phyloP scores from a whole-genome alignment of 2,329 filamentous ascomycete genomes.

The Didymella pomorum region DNA sequence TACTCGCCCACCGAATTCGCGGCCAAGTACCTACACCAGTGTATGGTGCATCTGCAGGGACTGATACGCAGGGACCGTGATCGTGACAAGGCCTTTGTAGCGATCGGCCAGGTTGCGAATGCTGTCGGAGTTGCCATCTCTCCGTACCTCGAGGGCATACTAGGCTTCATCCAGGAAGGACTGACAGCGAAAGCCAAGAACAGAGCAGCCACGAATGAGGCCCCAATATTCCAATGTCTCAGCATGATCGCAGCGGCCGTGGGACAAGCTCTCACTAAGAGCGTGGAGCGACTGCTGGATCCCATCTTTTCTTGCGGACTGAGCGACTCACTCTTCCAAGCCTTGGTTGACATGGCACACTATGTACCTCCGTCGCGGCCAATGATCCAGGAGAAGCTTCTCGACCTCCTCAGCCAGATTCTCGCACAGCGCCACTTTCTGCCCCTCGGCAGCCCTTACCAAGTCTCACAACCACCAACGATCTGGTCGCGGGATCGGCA shows the following conservation, averaged over 20 bases:
- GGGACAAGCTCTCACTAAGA: conserved; percentile 95
- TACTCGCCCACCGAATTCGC: conserved; percentile 94
- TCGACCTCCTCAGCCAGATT: conserved; percentile 94
- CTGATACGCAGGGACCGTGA: conserved; percentile 90
- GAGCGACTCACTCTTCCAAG: conserved; percentile 91
- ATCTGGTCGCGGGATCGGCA: conserved; percentile 88
- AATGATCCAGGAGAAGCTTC: conserved; percentile 89
- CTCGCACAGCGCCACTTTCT: conserved; percentile 92
- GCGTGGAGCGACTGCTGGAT: conserved; percentile 94
- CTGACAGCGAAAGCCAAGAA: conserved; percentile 79
- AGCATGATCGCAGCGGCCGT: conserved; percentile 95
- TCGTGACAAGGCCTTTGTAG: conserved; percentile 93
- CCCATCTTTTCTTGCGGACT: conserved; percentile 97
- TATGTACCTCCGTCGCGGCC: conserved; percentile 95
- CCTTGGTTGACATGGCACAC: conserved; percentile 97
- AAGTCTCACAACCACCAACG: conserved; percentile 80
- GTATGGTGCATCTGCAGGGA: conserved; percentile 94
- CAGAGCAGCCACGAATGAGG: conserved; percentile 64
- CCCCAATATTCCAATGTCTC: conserved; percentile 94
- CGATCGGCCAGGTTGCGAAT: conserved; percentile 95
- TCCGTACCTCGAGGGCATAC: conserved; percentile 91
- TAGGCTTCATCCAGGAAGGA: conserved; percentile 92
- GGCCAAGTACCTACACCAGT: conserved; percentile 85
- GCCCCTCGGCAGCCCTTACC: conserved; percentile 88
- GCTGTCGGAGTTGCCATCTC: conserved; percentile 95